These are phyloP conservation scores for Magnolia changhungtana DNA, from an alignment of 164 flowering plant genomes.

Conservation along the genomic window DNA sequence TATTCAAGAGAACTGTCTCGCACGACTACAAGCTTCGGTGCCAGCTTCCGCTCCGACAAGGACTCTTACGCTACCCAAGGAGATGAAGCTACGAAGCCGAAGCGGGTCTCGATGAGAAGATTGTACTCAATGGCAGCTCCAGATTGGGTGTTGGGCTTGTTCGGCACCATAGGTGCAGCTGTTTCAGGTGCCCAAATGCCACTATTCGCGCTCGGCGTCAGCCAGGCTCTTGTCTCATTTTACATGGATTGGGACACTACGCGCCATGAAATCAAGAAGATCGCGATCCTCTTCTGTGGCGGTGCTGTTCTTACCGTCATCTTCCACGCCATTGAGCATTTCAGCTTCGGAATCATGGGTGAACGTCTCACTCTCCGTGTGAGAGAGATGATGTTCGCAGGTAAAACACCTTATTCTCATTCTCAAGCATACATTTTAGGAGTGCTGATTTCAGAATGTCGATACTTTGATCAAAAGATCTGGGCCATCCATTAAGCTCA, in stretches of 20 bases:
- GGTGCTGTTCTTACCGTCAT: conserved; percentile 65
- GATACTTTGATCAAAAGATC: too few relatives aligned
- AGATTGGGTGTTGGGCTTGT: conserved; percentile 69
- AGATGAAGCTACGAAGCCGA: conserved; percentile 19
- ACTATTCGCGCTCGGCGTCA: conserved; percentile 88
- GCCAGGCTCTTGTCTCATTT: conserved; percentile 81
- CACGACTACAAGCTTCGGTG: conserved; percentile 58
- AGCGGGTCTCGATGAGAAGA: conserved; percentile 50
- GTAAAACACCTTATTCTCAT: conserved; percentile 27
- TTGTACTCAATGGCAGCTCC: conserved; percentile 77
- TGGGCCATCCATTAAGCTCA: too few relatives aligned
- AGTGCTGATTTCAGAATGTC: too few relatives aligned
- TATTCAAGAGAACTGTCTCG: conserved; percentile 66
- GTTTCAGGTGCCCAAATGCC: conserved; percentile 93
- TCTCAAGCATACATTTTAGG: too few relatives aligned
- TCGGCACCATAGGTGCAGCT: conserved; percentile 63
- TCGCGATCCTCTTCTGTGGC: conserved; percentile 61
- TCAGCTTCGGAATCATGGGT: conserved; percentile 85
- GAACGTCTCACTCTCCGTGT: conserved; percentile 90
- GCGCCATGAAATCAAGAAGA: conserved; percentile 58
- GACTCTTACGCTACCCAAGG: conserved; percentile 47
- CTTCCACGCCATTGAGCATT: conserved; percentile 63
- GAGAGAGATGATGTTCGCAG: conserved; percentile 80
- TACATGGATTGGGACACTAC: conserved; percentile 96
- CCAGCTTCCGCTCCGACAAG: conserved; percentile 82